A percentile compares a stretch with the other conserved stretches of the same genome.
Conservation (phyloP, 2,329 filamentous ascomycete species). For the Cadophora gregata region DNA sequence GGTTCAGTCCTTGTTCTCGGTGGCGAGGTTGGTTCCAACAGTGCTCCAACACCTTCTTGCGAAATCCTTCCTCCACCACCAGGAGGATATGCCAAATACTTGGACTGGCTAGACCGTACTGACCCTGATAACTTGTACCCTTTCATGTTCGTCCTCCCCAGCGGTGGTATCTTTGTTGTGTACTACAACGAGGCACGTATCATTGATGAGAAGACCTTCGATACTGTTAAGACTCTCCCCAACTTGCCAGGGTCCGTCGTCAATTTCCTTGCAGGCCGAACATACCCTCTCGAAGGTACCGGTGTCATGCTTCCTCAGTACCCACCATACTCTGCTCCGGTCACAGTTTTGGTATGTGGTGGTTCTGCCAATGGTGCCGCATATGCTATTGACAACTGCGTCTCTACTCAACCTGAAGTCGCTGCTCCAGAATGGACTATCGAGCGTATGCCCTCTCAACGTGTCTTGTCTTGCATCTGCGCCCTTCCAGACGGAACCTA, state of each 20-base stretch:
- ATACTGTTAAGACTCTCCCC: constrained; percentile 61
- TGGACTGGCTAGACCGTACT: constrained; percentile 67
- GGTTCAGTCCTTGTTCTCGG: constrained; percentile 69
- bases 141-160: constrained; percentile 65
- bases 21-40: constrained; percentile 67
- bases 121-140: constrained; percentile 74
- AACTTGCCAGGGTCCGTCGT: constrained; percentile 68
- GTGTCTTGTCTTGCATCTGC: constrained; percentile 67
- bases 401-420: constrained; percentile 64
- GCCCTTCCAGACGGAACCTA: constrained; percentile 70
- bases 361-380: constrained; percentile 61
- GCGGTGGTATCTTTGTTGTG: constrained; percentile 66
- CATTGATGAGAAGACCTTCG: constrained; percentile 63
- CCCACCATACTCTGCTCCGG: constrained; percentile 64
- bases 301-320: constrained; percentile 67
- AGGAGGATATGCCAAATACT: constrained; percentile 49
- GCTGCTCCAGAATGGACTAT: constrained; percentile 62
- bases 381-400: constrained; percentile 69
- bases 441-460: constrained; percentile 70
- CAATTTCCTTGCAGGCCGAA: constrained; percentile 63
- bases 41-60: constrained; percentile 63
- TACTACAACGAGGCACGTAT: constrained; percentile 73
- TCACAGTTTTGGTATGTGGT: constrained; percentile 68
- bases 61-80: constrained; percentile 63
- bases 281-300: constrained; percentile 70